A percentile compares a stretch with the other conserved stretches of the same genome.
Evolutionary conservation across 345 rosid species (phyloP).

Genomic region (Eucalyptus polyanthemos): DNA sequence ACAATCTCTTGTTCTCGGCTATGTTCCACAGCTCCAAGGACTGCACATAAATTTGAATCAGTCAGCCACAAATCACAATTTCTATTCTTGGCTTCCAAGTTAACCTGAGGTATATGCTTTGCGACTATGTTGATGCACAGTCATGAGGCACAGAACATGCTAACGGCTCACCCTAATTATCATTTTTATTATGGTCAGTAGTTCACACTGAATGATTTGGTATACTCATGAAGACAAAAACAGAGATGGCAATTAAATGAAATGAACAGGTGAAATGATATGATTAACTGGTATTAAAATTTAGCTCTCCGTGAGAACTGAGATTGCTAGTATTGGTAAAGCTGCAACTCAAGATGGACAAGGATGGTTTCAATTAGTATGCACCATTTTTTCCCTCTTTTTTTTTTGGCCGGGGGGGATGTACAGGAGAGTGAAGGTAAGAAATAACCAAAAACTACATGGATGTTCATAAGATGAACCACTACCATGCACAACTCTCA

Average conservation of each 20-base stretch:
- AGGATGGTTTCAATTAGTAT: not conserved
- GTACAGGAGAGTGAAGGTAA: not conserved
- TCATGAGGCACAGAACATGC: not conserved
- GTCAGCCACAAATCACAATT: not conserved
- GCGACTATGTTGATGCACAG: not conserved
- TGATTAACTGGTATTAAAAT: not conserved
- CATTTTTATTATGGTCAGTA: not conserved
- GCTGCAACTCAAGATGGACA: not conserved
- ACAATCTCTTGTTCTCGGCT: slow-evolving; percentile 48
- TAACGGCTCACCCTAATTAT: not conserved
- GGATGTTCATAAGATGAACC: not conserved
- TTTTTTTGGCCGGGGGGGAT: not conserved
- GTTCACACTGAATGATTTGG: not conserved
- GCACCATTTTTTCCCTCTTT: not conserved
- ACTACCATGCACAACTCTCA: not conserved
- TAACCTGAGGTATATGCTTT: not conserved
- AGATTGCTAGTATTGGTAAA: not conserved
- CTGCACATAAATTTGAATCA: slow-evolving; percentile 8
- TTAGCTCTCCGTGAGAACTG: not conserved
- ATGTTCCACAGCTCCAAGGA: slow-evolving; percentile 59
- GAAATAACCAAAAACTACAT: not conserved
- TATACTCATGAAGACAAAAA: not conserved
- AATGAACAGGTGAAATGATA: not conserved
- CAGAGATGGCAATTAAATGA: not conserved
- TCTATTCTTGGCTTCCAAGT: not conserved